Conservation (phyloP, 495 filamentous ascomycete genomes). For the Aspergillus homomorphus region DNA sequence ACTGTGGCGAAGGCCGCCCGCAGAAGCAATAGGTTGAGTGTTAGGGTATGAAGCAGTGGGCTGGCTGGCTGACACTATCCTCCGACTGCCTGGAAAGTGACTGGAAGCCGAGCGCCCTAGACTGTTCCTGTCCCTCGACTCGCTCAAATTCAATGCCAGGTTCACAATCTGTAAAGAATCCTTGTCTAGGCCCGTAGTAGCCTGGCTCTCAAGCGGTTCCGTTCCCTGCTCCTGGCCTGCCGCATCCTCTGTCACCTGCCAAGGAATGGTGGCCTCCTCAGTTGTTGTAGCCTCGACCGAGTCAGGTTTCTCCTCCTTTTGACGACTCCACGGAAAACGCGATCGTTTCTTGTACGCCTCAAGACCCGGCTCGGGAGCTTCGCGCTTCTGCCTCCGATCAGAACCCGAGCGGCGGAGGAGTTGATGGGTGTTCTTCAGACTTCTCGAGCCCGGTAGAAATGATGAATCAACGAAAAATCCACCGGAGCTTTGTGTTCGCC, state of each 20-base stretch:
- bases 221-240: conserved; percentile 11
- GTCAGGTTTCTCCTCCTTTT: conserved; percentile 28
- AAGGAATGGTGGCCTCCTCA: neutral
- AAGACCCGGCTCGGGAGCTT: conserved; percentile 30
- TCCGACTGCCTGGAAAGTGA: conserved; percentile 43
- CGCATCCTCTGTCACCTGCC: conserved; percentile 2
- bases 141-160: conserved; percentile 83
- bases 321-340: conserved; percentile 38
- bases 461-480: conserved; percentile 46
- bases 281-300: conserved; percentile 5
- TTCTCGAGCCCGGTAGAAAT: conserved; percentile 31
- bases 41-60: conserved; percentile 41
- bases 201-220: conserved; percentile 14
- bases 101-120: conserved; percentile 25
- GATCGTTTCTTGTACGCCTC: conserved; percentile 39
- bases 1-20: conserved; percentile 14
- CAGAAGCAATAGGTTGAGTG: conserved; percentile 17
- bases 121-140: conserved; percentile 63
- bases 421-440: conserved; percentile 26
- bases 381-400: conserved; percentile 31
- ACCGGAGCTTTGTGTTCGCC: conserved; percentile 39
- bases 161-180: conserved; percentile 87
- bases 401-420: conserved; percentile 27
- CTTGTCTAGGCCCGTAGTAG: conserved; percentile 50
- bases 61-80: conserved; percentile 49